A percentile compares a stretch with the other conserved stretches of the same genome.
These are phyloP conservation scores for Alternaria brassicae DNA, from an alignment of 2,329 filamentous ascomycete species.

Conservation along the genomic window DNA sequence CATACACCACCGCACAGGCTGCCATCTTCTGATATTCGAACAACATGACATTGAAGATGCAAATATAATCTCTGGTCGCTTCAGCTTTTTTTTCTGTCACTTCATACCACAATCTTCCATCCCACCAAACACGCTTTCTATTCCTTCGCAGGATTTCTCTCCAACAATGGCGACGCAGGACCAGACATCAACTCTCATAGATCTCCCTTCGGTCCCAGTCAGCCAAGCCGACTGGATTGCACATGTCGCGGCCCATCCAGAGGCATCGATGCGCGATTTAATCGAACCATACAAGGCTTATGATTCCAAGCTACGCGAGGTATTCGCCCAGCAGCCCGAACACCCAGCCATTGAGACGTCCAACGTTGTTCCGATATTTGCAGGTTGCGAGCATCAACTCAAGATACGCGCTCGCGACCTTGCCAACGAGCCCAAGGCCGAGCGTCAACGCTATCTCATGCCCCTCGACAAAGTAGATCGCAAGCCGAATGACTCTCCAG, in stretches of 20 bases:
- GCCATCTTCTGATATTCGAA: background rate
- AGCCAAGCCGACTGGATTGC: slow-evolving; percentile 53
- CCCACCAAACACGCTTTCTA: background rate
- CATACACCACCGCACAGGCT: background rate
- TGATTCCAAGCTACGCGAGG: slow-evolving; percentile 69
- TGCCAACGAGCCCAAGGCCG: slow-evolving; percentile 63
- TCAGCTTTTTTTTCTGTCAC: background rate
- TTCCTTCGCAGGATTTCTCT: background rate
- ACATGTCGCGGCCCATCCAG: slow-evolving; percentile 64
- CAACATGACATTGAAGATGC: background rate
- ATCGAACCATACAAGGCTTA: slow-evolving; percentile 72
- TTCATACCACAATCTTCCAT: background rate
- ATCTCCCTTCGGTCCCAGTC: slow-evolving; percentile 50
- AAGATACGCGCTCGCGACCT: slow-evolving; percentile 69
- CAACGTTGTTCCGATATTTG: slow-evolving; percentile 73
- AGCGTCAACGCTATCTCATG: slow-evolving; percentile 74
- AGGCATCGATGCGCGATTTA: slow-evolving; percentile 64
- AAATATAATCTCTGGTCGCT: background rate
- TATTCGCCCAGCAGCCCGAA: slow-evolving; percentile 72
- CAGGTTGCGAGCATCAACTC: slow-evolving; percentile 60
- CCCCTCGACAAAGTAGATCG: slow-evolving; percentile 67
- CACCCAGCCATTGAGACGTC: slow-evolving; percentile 65
- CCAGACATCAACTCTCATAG: slow-evolving; percentile 5
- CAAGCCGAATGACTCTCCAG: slow-evolving; percentile 67
- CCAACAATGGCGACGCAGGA: slow-evolving; percentile 21